Conservation (phyloP, 2,329 filamentous ascomycete genomes). For the Botrytis pseudocinerea region DNA sequence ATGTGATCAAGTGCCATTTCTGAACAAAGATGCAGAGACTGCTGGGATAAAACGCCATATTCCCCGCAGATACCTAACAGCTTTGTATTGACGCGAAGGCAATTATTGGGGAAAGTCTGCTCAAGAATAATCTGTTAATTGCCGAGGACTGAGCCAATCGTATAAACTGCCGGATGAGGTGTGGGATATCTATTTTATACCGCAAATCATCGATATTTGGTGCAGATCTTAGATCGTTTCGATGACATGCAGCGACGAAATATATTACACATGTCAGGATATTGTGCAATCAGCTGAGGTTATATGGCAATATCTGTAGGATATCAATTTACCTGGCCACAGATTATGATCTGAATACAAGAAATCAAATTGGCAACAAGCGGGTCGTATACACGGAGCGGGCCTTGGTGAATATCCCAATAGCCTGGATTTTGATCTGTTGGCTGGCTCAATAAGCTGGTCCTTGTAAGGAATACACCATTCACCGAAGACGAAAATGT, state of each 20-base stretch:
- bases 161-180: neutral
- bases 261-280: neutral
- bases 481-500: neutral
- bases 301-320: neutral
- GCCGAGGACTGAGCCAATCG: neutral
- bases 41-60: neutral
- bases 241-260: neutral
- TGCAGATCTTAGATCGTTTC: neutral
- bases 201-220: neutral
- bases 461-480: neutral
- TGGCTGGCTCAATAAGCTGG: neutral
- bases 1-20: conserved; percentile 1
- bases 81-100: neutral
- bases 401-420: conserved; percentile 4
- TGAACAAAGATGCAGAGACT: neutral
- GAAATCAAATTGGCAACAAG: neutral
- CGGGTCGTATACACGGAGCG: conserved; percentile 1
- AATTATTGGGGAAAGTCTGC: neutral
- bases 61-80: neutral
- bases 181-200: neutral
- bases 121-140: neutral
- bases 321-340: neutral
- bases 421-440: neutral
- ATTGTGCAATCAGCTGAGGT: neutral
- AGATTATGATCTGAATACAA: neutral